phyloP scores from a whole-genome alignment of 352 stramenopile species.

The Globisporangium uncinulatum region DNA sequence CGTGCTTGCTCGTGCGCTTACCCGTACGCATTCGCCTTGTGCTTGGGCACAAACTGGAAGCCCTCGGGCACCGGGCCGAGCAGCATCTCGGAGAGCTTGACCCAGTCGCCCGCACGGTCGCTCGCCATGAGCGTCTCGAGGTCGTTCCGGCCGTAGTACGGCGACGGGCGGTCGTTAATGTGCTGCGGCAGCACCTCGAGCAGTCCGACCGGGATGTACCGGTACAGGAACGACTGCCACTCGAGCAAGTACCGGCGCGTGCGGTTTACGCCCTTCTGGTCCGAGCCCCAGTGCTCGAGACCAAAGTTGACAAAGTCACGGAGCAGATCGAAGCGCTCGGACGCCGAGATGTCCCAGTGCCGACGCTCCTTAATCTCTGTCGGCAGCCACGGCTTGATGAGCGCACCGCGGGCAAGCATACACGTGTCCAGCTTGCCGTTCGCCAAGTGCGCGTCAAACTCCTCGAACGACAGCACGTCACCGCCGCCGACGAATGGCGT shows the following conservation, averaged over 20 bases:
- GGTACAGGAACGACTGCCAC: conserved; percentile 97
- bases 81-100: conserved; percentile 99
- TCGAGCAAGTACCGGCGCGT: conserved; percentile 98
- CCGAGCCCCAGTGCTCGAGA: conserved; percentile 98
- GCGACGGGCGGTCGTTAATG: conserved; percentile 96
- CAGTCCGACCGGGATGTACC: conserved; percentile 98
- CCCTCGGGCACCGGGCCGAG: conserved; percentile 92
- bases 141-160: conserved; percentile 92
- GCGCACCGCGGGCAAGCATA: conserved; percentile 90
- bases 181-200: conserved; percentile 93
- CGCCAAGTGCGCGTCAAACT: conserved; percentile 79
- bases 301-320: conserved; percentile 97
- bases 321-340: conserved; percentile 92
- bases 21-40: conserved; percentile 95
- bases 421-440: conserved; percentile 84
- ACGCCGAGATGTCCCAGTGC: conserved; percentile 96
- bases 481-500: conserved; percentile 93
- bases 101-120: conserved; percentile 94
- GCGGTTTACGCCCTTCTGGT: conserved; percentile 97
- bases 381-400: conserved; percentile 99
- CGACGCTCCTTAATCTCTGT: conserved; percentile 98
- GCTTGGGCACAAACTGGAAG: conserved; percentile 96
- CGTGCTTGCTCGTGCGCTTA: conserved; percentile 1
- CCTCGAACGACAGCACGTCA: conserved; percentile 82
- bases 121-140: conserved; percentile 98